Base-by-base conservation (phyloP, 2,329 filamentous ascomycete genomes). In the Xylariales sp. region DNA sequence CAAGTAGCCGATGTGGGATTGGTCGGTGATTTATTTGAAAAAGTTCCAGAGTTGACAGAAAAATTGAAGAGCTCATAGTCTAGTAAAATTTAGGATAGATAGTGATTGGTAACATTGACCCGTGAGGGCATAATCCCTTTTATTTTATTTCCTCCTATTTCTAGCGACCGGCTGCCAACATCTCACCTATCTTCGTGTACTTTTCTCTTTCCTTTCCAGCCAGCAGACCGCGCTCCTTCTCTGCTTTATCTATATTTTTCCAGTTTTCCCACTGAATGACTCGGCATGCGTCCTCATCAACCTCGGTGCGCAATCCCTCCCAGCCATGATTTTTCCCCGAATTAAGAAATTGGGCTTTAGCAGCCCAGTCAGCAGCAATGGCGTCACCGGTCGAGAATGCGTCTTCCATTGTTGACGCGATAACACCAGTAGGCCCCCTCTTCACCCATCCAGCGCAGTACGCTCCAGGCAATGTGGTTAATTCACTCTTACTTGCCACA, bases 361-460 rank as follows among this genome's bases (percentile, higher is more conserved):
- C 76, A 16, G 78, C 72, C 91, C 93, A 95, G 76, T 99, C 96
- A n/a, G 87, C 82, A 0, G 87, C 87, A 69, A 99, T 92, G 2
- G 91, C 89, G 77, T 97, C 94, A 0, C 90, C 96, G 0, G 94
- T 97, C 8, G 88, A 86, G 75, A 98, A 99, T 0, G 96, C 95
- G 78, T 99, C 96, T 67, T 91, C 89, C 93, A 99, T 97, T 0
- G 96, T 99, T 36, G 91, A 94, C 1, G 95, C 95, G 78, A 99
- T 99, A 3, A 98, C 94, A 2, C 96, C 96, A 0, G 94, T 97
- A 0, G 96, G 95, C 0, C 96, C 96, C 43, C 91, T 88, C 82
- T 98, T 98, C 9, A 97, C 94, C 96, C 96, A 99, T 0, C 96
- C 96, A 16, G 95, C 92, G 72, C 94, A 97, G 81, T 99, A 99